A percentile compares a stretch with the other conserved stretches of the same genome.
Conservation (phyloP, 2,329 filamentous ascomycete species). For the Colletotrichum brevisporum region DNA sequence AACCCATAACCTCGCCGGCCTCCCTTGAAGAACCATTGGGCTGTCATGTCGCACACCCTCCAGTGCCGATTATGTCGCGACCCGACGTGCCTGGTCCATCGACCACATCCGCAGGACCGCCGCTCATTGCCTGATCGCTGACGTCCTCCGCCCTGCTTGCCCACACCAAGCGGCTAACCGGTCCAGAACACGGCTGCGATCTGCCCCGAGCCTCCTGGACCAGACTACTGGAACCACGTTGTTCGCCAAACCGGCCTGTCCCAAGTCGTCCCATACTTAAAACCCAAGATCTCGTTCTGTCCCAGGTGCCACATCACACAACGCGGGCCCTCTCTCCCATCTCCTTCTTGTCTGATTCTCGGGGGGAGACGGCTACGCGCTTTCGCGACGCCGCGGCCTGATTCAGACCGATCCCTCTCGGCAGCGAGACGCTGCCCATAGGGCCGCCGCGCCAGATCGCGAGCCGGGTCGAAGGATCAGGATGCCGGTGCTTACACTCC, state of each 20-base stretch:
- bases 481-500: conserved; percentile 4
- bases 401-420: conserved; percentile 5
- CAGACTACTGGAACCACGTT: conserved; percentile 37
- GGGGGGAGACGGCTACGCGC: conserved; percentile 17
- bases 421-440: not conserved
- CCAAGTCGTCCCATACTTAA: conserved; percentile 12
- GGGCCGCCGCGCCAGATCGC: conserved; percentile 16
- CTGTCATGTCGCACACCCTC: conserved; percentile 12
- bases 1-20: not conserved
- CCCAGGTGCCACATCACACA: conserved; percentile 38
- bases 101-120: not conserved
- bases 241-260: conserved; percentile 16
- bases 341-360: not conserved
- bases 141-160: not conserved
- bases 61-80: conserved; percentile 32
- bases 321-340: not conserved
- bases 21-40: conserved; percentile 7
- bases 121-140: conserved; percentile 6
- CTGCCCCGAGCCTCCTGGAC: conserved; percentile 34
- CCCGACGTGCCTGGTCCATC: not conserved
- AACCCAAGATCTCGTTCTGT: conserved; percentile 2
- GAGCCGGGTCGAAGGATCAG: conserved; percentile 14
- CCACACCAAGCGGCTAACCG: conserved; percentile 4
- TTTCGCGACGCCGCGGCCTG: not conserved
- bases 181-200: conserved; percentile 18